A percentile compares a stretch with the other conserved stretches of the same genome.
phyloP scores from a whole-genome alignment of 805 yeast genomes.

The Ogataea corticis region DNA sequence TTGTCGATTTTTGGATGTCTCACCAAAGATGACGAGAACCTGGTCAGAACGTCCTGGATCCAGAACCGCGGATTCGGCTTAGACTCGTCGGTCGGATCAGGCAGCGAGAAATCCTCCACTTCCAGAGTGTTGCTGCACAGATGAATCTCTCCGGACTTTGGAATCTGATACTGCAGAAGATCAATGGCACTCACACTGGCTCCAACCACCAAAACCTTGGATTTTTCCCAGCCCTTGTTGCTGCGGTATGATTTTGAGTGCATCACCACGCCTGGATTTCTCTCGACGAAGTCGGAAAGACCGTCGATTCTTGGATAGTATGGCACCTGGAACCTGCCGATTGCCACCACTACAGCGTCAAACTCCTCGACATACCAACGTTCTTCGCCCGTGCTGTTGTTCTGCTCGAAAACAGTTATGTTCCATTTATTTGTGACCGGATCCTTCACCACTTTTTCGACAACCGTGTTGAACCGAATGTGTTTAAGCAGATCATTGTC shows the following conservation, averaged over 20 bases:
- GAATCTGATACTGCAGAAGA: slow-evolving; percentile 46
- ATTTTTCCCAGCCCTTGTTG: slow-evolving; percentile 42
- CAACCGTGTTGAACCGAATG: slow-evolving; percentile 49
- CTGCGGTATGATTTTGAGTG: slow-evolving; percentile 60
- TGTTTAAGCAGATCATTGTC: slow-evolving; percentile 35
- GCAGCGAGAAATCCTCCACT: neutral
- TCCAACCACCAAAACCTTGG: slow-evolving; percentile 62
- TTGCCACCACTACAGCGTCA: slow-evolving; percentile 64
- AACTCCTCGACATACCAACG: slow-evolving; percentile 46
- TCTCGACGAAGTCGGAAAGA: slow-evolving; percentile 43
- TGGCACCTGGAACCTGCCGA: slow-evolving; percentile 64
- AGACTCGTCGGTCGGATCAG: neutral
- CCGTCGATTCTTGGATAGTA: slow-evolving; percentile 57
- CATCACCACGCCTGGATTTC: slow-evolving; percentile 46
- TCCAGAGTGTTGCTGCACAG: slow-evolving; percentile 7
- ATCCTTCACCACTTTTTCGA: slow-evolving; percentile 30
- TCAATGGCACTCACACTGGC: slow-evolving; percentile 77
- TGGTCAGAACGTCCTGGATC: slow-evolving; percentile 2
- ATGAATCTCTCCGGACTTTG: slow-evolving; percentile 16
- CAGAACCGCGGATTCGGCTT: slow-evolving; percentile 1
- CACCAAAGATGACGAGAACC: neutral
- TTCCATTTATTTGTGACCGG: slow-evolving; percentile 33
- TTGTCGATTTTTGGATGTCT: slow-evolving; percentile 33
- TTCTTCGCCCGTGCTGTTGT: slow-evolving; percentile 17
- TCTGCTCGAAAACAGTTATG: slow-evolving; percentile 23